Evolutionary conservation across 2,329 filamentous ascomycete genomes (phyloP), one percentile per base, ranked within the genome.

Genomic region (Arthroderma uncinatum): DNA sequence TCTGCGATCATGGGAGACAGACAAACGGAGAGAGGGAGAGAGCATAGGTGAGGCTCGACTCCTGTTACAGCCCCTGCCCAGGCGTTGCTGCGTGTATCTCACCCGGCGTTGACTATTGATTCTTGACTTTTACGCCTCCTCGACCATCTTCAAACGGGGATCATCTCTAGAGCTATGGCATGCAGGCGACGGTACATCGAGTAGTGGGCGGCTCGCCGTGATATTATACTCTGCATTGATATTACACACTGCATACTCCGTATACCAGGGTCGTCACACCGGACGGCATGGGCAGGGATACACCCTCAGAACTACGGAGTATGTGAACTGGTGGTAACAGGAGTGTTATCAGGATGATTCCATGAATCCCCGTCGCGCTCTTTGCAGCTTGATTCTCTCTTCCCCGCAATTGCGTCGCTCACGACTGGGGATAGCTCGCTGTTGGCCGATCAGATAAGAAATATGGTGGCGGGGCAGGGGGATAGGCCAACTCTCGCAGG

Each of bases 21-120:
- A n/a, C n/a, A n/a, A n/a, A 19, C n/a, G 19, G 16, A 23, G 39
- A 9, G 39, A 28, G 40, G 40, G 40, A 19, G 21, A 23, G 19
- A 47, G 19, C 8, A 21, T 19, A 19, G 21, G 8, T 4, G 39
- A 42, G 21, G 19, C 40, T 25, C 12, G 40, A 25, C 40, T 47
- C 40, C 40, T 47, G 40, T 47, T 47, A 47, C 40, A 47, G 40
- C 40, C 40, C 40, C 40, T 47, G 40, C 21, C 40, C 40, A 47
- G 40, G 19, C 19, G 12, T 25, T 5, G 9, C 4, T n/a, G 7
- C 21, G 19, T 23, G 34, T 3, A 9, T 36, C 3, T 36, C 3
- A 12, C 34, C n/a, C n/a, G n/a, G n/a, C 8, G 34, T 36, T 36
- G 34, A 14, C 34, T 12, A 3, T 14, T 36, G 9, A 36, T 12